phyloP scores from a whole-genome alignment of 2,329 filamentous ascomycete genomes.

The Apiospora marii region DNA sequence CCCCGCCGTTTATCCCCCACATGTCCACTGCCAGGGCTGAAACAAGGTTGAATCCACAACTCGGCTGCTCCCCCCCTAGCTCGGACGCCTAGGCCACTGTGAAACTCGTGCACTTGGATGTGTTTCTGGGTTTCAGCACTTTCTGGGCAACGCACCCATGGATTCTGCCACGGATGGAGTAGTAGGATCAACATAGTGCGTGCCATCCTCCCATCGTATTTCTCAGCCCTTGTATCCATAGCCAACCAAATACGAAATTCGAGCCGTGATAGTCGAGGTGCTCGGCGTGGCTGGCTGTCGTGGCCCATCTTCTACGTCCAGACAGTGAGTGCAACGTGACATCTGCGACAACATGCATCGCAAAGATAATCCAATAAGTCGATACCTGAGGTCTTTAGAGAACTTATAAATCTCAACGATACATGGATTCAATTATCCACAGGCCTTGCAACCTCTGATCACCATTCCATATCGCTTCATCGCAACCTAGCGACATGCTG shows the following conservation, averaged over 20 bases:
- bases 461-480: neutral
- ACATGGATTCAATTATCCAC: neutral
- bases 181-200: neutral
- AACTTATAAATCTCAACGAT: neutral
- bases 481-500: neutral
- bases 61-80: neutral
- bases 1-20: neutral
- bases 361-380: neutral
- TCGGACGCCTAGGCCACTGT: slow-evolving; percentile 8
- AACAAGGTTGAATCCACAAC: slow-evolving; percentile 13
- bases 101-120: slow-evolving; percentile 5
- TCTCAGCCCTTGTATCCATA: too few species aligned
- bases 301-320: neutral
- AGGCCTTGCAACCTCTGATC: neutral
- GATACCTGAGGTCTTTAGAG: too few species aligned
- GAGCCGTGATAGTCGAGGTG: neutral
- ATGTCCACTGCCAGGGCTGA: slow-evolving; percentile 20
- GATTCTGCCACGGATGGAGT: neutral
- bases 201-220: too few species aligned
- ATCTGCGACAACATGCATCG: neutral
- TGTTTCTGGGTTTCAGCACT: neutral
- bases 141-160: neutral
- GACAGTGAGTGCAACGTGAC: neutral
- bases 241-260: neutral
- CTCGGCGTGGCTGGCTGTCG: neutral